Base-by-base conservation (phyloP, 2,329 filamentous ascomycete species). In the Alternaria sp. region DNA sequence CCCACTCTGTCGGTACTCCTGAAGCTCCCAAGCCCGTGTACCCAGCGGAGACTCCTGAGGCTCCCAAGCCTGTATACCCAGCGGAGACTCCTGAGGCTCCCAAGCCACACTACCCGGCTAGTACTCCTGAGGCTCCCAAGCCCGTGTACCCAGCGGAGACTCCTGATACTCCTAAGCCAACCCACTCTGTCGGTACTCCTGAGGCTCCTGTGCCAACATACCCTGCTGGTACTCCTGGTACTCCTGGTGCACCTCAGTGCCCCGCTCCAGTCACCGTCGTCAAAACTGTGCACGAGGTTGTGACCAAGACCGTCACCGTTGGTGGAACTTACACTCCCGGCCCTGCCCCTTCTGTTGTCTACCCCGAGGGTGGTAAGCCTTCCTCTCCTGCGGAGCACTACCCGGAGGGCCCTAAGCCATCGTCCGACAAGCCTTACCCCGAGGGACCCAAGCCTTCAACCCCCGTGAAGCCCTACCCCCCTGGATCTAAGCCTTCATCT, bases 221-320 rank as follows among this genome's bases (percentile, higher is more conserved):
- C 46, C 57, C 58, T 44, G 57, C 59, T 37, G 36, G 55, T 11
- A 51, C 57, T 39, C 51, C 64, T 10, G 56, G 45, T 36, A 33
- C 44, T 40, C 53, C 60, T 10, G 56, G 45, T 36, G 36, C 44
- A 36, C 53, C 60, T 24, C 56, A 52, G 44, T 74, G 72, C 70
- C 72, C 71, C 8, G 68, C 70, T 33, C 65, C 63, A 5, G 58
- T 62, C n/a, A 75, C 71, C n/a, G 66, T 72, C 48, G 70, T 67
- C 31, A 53, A 69, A 42, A 69, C 66, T 13, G 56, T 62, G 44
- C 51, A 44, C 14, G 56, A 58, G 10, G 61, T 66, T 17, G 49
- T 72, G 65, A 74, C 71, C 28, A 69, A 72, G 58, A 75, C 72
- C 13, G 63, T 74, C 11, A 72, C 51, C 14, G 26, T 34, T n/a